phyloP scores from a whole-genome alignment of 2,329 filamentous ascomycete species.

The Bisporella sp. region DNA sequence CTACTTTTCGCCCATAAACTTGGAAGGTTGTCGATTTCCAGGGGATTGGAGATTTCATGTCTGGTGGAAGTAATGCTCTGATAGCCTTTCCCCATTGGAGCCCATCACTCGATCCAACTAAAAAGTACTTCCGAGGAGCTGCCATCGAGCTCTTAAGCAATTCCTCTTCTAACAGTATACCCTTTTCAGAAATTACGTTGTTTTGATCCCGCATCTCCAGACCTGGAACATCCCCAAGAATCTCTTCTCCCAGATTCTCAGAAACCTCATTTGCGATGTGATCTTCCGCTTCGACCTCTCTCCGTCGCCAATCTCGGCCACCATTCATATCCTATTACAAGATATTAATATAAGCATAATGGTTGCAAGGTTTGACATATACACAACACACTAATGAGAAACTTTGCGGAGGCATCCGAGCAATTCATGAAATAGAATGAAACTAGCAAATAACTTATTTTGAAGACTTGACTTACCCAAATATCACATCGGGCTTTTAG shows the following conservation, averaged over 20 bases:
- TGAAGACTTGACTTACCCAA: background rate
- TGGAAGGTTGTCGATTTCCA: conserved; percentile 39
- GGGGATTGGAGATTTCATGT: conserved; percentile 19
- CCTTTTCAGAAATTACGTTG: too few relatives aligned
- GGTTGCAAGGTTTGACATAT: too few relatives aligned
- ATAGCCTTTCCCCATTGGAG: too few relatives aligned
- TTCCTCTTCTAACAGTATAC: too few relatives aligned
- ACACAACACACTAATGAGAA: too few relatives aligned
- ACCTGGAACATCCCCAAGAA: conserved; percentile 17
- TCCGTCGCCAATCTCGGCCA: conserved; percentile 61
- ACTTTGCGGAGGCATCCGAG: too few relatives aligned
- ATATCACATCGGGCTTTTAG: conserved; percentile 73
- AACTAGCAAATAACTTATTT: too few relatives aligned
- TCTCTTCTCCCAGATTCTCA: conserved; percentile 27
- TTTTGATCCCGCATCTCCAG: conserved; percentile 1
- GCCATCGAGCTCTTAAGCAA: too few relatives aligned
- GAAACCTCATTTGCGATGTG: conserved; percentile 18
- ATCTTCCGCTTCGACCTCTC: conserved; percentile 37
- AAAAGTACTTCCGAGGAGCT: background rate
- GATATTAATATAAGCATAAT: too few relatives aligned
- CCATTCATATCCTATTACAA: conserved; percentile 69
- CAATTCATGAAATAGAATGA: too few relatives aligned
- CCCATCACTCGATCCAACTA: too few relatives aligned
- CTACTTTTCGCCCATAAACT: conserved; percentile 58
- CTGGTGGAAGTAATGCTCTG: conserved; percentile 9